phyloP scores from a whole-genome alignment of 2,329 filamentous ascomycete genomes.

The Beauveria caledonica region DNA sequence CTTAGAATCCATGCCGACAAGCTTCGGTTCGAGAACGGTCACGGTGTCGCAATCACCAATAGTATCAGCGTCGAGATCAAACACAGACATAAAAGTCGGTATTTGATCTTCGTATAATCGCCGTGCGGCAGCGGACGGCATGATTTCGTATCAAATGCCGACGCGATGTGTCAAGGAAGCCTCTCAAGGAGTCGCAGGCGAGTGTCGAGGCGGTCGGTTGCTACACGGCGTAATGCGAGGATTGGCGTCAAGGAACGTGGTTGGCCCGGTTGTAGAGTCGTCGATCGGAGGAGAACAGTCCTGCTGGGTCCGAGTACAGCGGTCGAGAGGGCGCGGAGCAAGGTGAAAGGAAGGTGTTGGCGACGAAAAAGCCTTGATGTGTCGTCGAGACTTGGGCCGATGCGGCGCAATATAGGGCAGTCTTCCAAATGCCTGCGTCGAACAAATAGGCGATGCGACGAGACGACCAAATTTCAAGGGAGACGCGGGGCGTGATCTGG shows the following conservation, averaged over 20 bases:
- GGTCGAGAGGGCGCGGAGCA: constrained; percentile 17
- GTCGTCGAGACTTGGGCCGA: constrained; percentile 11
- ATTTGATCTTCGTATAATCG: constrained; percentile 61
- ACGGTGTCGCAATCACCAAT: constrained; percentile 46
- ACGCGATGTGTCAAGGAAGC: not conserved
- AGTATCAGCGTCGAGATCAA: constrained; percentile 53
- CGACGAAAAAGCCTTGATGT: not conserved
- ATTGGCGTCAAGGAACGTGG: not conserved
- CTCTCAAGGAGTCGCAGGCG: not conserved
- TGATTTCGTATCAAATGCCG: constrained; percentile 27
- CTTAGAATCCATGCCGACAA: constrained; percentile 39
- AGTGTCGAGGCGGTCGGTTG: not conserved
- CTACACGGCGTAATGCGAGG: not conserved
- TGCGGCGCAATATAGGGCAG: constrained; percentile 1
- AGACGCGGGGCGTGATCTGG: not conserved
- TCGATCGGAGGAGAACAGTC: constrained; percentile 10
- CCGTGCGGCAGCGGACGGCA: constrained; percentile 54
- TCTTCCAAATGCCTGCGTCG: not conserved
- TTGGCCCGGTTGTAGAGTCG: not conserved
- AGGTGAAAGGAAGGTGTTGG: constrained; percentile 13
- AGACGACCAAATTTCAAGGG: not conserved
- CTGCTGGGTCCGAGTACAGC: constrained; percentile 11
- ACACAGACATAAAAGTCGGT: constrained; percentile 70
- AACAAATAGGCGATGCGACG: not conserved
- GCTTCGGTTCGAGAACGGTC: constrained; percentile 45